Base-by-base conservation (phyloP, 352 stramenopile genomes). In the Globisporangium cylindrosporum region DNA sequence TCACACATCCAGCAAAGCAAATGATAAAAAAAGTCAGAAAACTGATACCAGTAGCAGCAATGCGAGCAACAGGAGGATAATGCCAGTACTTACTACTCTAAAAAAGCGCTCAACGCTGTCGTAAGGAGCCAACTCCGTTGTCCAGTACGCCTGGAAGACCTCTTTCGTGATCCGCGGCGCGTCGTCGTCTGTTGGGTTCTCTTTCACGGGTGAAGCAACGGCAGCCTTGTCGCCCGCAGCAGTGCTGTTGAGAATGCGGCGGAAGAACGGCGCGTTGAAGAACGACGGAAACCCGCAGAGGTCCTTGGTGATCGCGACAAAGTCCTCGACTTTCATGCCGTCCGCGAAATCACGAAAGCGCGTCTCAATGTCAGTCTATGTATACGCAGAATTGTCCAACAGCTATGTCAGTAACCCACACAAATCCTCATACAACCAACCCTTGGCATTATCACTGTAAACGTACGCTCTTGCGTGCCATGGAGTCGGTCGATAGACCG, bases 241-340 rank as follows among this genome's bases (percentile, higher is more conserved):
- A 22, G 22, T 58, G 55, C 55, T 60, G 29, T 29, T 68, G 18
- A 88, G 63, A 59, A 99, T 98, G 6, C 97, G 85, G 53, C 89
- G 79, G 75, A 98, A 99, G 38, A 99, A 90, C 53, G 97, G 95
- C 36, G 91, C 90, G 73, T 99, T 99, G 75, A 99, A 99, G 79
- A 99, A 99, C 24, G 94, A 98, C n/a, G 97, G 97, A 76, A 99
- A 98, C 9, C 91, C 88, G 74, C 96, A 99, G 20, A 99, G 79
- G 64, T 98, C 97, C 75, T 99, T 99, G 3, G 97, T 99, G 29
- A 99, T 95, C 6, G 93, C 84, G 43, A 98, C 96, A 70, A 95
- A 95, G 58, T 92, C 84, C 62, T 94, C 85, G 12, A 94, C 82
- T 56, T 90, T 92, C 83, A 95, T 93, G 43, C 88, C 88, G 15